A percentile compares a stretch with the other conserved stretches of the same genome.
Evolutionary conservation across 2,329 filamentous ascomycete species (phyloP).

Genomic region (Lasiodiplodia sp.): DNA sequence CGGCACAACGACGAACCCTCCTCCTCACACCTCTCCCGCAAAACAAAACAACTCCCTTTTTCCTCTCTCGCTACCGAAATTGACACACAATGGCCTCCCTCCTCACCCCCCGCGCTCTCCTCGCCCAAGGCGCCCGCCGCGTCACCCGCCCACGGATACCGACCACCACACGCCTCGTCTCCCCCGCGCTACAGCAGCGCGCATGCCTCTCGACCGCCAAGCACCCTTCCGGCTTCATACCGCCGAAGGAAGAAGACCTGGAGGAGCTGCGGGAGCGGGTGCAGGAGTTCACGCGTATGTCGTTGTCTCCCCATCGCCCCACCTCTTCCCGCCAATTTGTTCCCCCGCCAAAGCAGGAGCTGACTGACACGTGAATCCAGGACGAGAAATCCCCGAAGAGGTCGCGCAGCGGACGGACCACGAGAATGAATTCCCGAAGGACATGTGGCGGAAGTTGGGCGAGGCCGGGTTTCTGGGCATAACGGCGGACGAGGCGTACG

Average conservation of each 20-base stretch:
- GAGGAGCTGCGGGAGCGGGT: slow-evolving; percentile 82
- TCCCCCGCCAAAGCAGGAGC: not conserved
- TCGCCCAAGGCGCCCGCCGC: slow-evolving; percentile 21
- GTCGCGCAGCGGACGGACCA: slow-evolving; percentile 84
- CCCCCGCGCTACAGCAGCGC: not conserved
- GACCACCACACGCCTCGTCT: not conserved
- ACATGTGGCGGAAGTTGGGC: slow-evolving; percentile 94
- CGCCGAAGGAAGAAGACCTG: slow-evolving; percentile 76
- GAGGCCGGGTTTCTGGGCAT: slow-evolving; percentile 90
- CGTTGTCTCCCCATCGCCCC: not conserved
- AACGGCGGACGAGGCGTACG: slow-evolving; percentile 90
- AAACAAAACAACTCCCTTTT: not conserved
- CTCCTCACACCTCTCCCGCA: not conserved
- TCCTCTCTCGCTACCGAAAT: not conserved
- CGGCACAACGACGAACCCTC: not conserved
- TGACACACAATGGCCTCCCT: slow-evolving; percentile 18
- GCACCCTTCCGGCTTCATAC: slow-evolving; percentile 71
- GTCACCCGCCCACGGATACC: slow-evolving; percentile 4
- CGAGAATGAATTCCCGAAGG: slow-evolving; percentile 84
- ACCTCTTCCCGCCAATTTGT: not conserved
- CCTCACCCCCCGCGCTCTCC: slow-evolving; percentile 8
- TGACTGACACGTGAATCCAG: slow-evolving; percentile 41
- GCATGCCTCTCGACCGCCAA: slow-evolving; percentile 50
- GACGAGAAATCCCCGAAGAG: slow-evolving; percentile 84
- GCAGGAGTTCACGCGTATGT: slow-evolving; percentile 79